A percentile compares a stretch with the other conserved stretches of the same genome.
Conservation (phyloP, 495 filamentous ascomycete species). For the Penicillium longicatenatum region DNA sequence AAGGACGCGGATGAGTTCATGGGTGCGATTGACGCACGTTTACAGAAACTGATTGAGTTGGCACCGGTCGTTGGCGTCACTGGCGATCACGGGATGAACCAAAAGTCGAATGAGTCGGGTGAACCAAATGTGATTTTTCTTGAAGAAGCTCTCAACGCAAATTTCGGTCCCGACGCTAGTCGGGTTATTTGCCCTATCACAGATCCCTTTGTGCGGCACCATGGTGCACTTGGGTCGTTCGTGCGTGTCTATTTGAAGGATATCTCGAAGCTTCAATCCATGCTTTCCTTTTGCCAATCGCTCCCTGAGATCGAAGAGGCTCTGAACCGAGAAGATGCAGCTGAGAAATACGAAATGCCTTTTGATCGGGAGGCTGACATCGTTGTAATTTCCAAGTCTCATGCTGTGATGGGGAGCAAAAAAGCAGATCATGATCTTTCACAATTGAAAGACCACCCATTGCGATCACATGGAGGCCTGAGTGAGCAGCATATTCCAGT, state of each 20-base stretch:
- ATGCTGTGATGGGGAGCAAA: conserved; percentile 33
- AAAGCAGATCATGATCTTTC: conserved; percentile 34
- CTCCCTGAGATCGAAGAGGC: conserved; percentile 34
- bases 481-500: conserved; percentile 36
- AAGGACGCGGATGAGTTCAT: conserved; percentile 37
- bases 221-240: conserved; percentile 38
- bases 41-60: conserved; percentile 25
- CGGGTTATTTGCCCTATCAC: conserved; percentile 44
- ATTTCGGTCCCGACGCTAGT: conserved; percentile 25
- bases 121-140: conserved; percentile 39
- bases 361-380: conserved; percentile 38
- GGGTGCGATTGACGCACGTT: conserved; percentile 27
- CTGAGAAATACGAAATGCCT: conserved; percentile 33
- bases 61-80: conserved; percentile 33
- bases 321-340: conserved; percentile 29
- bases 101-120: conserved; percentile 28
- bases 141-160: conserved; percentile 29
- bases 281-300: conserved; percentile 17
- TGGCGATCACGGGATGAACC: conserved; percentile 42
- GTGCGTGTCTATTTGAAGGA: conserved; percentile 36
- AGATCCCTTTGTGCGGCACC: conserved; percentile 39
- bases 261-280: conserved; percentile 8
- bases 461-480: conserved; percentile 39
- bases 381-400: conserved; percentile 30
- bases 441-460: conserved; percentile 26